Base-by-base conservation (phyloP, 164 flowering plant genomes). In the Kalanchoe fedtschenkoi region DNA sequence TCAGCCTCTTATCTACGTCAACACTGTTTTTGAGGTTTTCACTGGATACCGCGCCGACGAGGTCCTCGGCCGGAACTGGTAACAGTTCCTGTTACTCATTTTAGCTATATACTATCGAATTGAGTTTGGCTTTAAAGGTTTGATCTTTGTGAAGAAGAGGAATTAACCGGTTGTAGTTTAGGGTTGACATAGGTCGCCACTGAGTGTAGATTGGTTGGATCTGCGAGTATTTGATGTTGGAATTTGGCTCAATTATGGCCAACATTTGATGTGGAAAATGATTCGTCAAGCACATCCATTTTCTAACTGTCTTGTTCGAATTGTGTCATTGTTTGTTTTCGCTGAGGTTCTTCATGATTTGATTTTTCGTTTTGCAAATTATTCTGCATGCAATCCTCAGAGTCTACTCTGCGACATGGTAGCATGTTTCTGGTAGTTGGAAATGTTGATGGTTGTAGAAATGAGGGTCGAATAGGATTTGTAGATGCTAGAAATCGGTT, bases 1-100 rank as follows among this genome's bases (percentile, higher is more conserved):
- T 72, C 82, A 65, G 61, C 97, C 97, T 4, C 66, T 90, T 69
- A 87, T 90, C 41, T 90, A 90, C 51, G 91, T 90, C 70, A 90
- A 90, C 66, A 79, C 81, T 30, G 80, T 84, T 60, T 90, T 87
- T 68, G 89, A 90, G 75, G 62, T 69, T 58, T 75, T 69, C 71
- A 90, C 97, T 4, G 97, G 95, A 7, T 90, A 82, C 57, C 83
- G 87, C 8, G 95, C 97, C 16, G 82, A 87, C 39, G 97, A 90
- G 68, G 87, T 84, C 71, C 81, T 90, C 41, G 95, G 97, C 55
- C 76, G 88, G 14, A 90, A 90, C 76, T 90, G 97, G 97, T 90
- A 68, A 21, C 3, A 21, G 8, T 2, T 34, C 30, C 13, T 13
- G 8, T 33, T 10, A 13, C 35, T 54, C 44, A 34, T 59, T 22